Evolutionary conservation across 306 rosid species (phyloP), one percentile per base, ranked within the genome.

Genomic region (Sesbania bispinosa): DNA sequence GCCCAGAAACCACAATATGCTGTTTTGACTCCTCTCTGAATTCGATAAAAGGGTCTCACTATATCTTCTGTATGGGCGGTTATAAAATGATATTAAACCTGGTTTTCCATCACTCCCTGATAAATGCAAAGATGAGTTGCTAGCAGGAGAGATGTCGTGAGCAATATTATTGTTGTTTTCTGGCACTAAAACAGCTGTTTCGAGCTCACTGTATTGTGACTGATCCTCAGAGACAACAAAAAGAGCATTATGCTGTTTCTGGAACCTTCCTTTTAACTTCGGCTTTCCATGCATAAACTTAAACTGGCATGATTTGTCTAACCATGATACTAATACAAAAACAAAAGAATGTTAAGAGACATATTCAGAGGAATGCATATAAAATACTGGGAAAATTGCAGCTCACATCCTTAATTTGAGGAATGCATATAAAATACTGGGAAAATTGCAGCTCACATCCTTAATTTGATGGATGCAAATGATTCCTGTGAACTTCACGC

Each of bases 81-180:
- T 88, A 82, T 94, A 89, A 78, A 94, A 94, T 51, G 97, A 94
- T 71, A 94, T 38, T 7, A 87, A 58, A 61, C 97, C 99, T 0
- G 96, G 92, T 77, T 81, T 94, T 77, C 99, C 99, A 35, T 80
- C 86, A 78, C 83, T 67, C 68, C 87, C 85, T 59, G 84, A 79
- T 70, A 72, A 77, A 46, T 59, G 47, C 58, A 67, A 39, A 86
- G 76, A 74, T 46, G 85, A 76, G 79, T 64, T 62, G 65, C 80
- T 82, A 42, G 65, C 75, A 62, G 77, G 76, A 69, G 85, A 73
- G 70, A 67, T 52, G 47, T 78, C 89, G 65, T 86, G 84, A 19
- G 71, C 65, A 55, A 55, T 42, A 46, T 35, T 59, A 55, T 42
- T 18, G 18, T 20, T 16, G 51, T 59, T 73, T 78, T 86, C 96